A percentile compares a stretch with the other conserved stretches of the same genome.
phyloP scores from a whole-genome alignment of 495 filamentous ascomycete species.

The Annulohypoxylon stygium region DNA sequence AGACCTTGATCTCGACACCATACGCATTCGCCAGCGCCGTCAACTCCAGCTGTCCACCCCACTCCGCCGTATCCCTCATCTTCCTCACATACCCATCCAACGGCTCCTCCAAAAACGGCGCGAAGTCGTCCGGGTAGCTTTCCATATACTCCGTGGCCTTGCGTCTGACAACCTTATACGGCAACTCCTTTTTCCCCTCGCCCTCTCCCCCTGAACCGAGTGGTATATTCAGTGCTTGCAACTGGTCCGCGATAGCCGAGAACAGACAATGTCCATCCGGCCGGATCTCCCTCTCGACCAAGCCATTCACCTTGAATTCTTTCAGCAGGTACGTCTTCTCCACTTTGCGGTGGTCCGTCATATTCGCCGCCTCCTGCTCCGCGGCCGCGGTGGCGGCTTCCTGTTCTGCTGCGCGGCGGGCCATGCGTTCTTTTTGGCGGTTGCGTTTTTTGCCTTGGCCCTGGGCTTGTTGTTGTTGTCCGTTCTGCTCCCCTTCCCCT shows the following conservation, averaged over 20 bases:
- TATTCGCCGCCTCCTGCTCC: constrained; percentile 76
- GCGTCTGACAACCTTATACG: constrained; percentile 67
- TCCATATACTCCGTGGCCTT: constrained; percentile 70
- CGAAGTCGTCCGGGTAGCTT: constrained; percentile 66
- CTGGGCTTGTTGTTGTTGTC: constrained; percentile 35
- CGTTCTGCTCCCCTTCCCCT: neutral
- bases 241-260: constrained; percentile 88
- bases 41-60: constrained; percentile 94
- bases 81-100: constrained; percentile 78
- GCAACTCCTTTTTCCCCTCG: constrained; percentile 35
- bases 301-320: constrained; percentile 69
- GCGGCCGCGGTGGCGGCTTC: constrained; percentile 76
- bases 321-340: constrained; percentile 78
- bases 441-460: constrained; percentile 77
- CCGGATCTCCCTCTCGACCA: constrained; percentile 82
- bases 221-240: constrained; percentile 62
- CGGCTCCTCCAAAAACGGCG: constrained; percentile 84
- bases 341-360: constrained; percentile 78
- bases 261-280: constrained; percentile 98
- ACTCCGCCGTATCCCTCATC: constrained; percentile 91
- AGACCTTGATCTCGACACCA: constrained; percentile 82
- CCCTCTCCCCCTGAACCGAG: constrained; percentile 46
- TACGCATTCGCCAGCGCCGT: constrained; percentile 87
- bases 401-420: constrained; percentile 86
- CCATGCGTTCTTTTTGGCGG: constrained; percentile 89